phyloP scores from a whole-genome alignment of 2,329 filamentous ascomycete species.

The Ophiosphaerella herpotricha region DNA sequence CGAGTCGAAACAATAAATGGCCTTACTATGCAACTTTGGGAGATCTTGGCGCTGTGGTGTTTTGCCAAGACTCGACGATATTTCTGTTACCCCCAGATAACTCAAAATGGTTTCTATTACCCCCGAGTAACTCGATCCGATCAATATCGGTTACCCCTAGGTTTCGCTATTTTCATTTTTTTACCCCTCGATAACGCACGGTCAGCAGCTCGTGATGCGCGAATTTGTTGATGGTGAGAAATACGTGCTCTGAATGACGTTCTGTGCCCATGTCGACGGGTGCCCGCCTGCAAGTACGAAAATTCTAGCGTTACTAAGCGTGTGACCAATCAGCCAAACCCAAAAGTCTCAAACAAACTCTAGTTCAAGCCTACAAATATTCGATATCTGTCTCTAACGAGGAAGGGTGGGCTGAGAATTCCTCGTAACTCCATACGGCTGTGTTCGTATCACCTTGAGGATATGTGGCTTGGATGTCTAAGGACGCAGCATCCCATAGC shows the following conservation, averaged over 20 bases:
- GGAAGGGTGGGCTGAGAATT: no score
- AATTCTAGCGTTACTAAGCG: constrained; percentile 19
- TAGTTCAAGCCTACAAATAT: no score
- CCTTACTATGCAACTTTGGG: constrained; percentile 24
- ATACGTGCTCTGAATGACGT: constrained; percentile 23
- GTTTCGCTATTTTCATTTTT: constrained; percentile 21
- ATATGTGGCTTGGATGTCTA: background rate
- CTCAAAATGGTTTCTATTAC: constrained; percentile 4
- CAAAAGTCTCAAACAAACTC: no score
- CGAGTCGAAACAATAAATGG: constrained; percentile 23
- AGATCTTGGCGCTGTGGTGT: constrained; percentile 8
- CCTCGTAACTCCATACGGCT: no score
- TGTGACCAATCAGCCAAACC: constrained; percentile 13
- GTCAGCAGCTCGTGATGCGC: constrained; percentile 27
- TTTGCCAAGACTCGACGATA: constrained; percentile 13
- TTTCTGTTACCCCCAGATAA: constrained; percentile 31
- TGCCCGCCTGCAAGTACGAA: constrained; percentile 16
- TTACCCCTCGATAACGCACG: constrained; percentile 36
- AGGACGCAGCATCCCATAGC: constrained; percentile 40
- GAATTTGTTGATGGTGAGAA: constrained; percentile 14
- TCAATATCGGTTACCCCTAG: constrained; percentile 19
- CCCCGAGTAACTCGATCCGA: constrained; percentile 19
- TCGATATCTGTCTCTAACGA: no score
- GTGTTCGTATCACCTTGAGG: no score
- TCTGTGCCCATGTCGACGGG: constrained; percentile 1